Base-by-base conservation (phyloP, 2,329 filamentous ascomycete species). In the Fusarium sp. region DNA sequence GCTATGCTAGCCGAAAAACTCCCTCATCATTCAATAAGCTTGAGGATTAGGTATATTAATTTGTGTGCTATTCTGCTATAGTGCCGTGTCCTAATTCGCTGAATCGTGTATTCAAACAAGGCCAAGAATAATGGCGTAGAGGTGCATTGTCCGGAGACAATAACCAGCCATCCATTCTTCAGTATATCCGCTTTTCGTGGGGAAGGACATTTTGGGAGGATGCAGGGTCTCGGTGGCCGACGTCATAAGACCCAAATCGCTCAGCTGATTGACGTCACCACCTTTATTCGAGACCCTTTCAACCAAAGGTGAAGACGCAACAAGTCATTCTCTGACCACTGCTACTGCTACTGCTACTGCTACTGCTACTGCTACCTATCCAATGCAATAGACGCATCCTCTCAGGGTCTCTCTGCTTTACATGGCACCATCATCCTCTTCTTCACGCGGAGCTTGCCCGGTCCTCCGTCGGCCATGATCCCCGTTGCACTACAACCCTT, bases 101-200 rank as follows among this genome's bases (percentile, higher is more conserved):
- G 29, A 53, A 57, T 37, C 50, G n/a, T n/a, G n/a, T n/a, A n/a
- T n/a, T n/a, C n/a, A n/a, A n/a, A n/a, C n/a, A n/a, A n/a, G n/a
- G n/a, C n/a, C n/a, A n/a, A n/a, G n/a, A n/a, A n/a, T n/a, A n/a
- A 66, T 69, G 65, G 67, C 66, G 66, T 69, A 50, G 65, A 57
- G 62, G 49, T 63, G 62, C 64, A 69, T 58, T 38, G 19, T 23
- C 29, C 14, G 42, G 29, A 37, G 31, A 35, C 45, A 31, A 49
- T 39, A 17, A 19, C 49, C 59, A 64, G 45, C 60, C 60, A 55
- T 51, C 49, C 63, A 57, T 25, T 46, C 47, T 25, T 25, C 23
- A 25, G 23, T 25, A 25, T 8, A 25, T 38, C 31, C 36, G 43
- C 39, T 25, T 53, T 54, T 62, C 57, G 48, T 61, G 61, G 57